Conservation (phyloP, 495 filamentous ascomycete genomes). For the Penicillium longicatenatum region DNA sequence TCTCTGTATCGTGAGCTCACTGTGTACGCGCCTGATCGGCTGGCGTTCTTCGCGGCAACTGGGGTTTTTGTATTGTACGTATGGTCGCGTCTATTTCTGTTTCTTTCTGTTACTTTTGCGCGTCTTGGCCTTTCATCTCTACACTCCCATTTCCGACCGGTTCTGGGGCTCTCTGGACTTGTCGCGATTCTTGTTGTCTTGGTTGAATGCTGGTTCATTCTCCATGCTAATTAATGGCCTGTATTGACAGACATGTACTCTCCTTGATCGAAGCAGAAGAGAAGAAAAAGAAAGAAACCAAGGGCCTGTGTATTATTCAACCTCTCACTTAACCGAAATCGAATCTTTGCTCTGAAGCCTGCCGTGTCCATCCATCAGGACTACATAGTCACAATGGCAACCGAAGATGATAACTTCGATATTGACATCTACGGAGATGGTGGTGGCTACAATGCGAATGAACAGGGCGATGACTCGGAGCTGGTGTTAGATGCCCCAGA, state of each 20-base stretch:
- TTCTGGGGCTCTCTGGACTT: constrained; percentile 4
- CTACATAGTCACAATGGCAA: constrained; percentile 62
- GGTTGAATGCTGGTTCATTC: constrained; percentile 20
- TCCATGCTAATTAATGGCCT: constrained; percentile 44
- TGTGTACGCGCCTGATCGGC: constrained; percentile 25
- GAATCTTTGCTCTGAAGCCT: constrained; percentile 20
- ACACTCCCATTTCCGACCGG: constrained; percentile 1
- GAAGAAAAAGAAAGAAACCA: constrained; percentile 28
- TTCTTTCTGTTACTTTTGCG: constrained; percentile 10
- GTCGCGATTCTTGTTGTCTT: constrained; percentile 2
- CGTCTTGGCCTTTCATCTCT: constrained; percentile 9
- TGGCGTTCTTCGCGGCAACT: constrained; percentile 28
- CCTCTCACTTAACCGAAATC: constrained; percentile 36
- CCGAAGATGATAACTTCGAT: constrained; percentile 90
- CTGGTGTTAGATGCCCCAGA: constrained; percentile 43
- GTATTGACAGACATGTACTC: constrained; percentile 49
- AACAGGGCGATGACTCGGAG: constrained; percentile 49
- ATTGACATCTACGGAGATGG: constrained; percentile 97
- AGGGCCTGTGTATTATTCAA: constrained; percentile 39
- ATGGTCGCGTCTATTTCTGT: constrained; percentile 33
- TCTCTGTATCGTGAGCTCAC: constrained; percentile 19
- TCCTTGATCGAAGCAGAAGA: constrained; percentile 37
- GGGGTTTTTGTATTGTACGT: constrained; percentile 51
- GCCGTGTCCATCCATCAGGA: constrained; percentile 9
- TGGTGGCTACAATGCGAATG: constrained; percentile 48